A percentile compares a stretch with the other conserved stretches of the same genome.
These are phyloP conservation scores for Capronia americana DNA, from an alignment of 2,329 filamentous ascomycete genomes.

Conservation along the genomic window DNA sequence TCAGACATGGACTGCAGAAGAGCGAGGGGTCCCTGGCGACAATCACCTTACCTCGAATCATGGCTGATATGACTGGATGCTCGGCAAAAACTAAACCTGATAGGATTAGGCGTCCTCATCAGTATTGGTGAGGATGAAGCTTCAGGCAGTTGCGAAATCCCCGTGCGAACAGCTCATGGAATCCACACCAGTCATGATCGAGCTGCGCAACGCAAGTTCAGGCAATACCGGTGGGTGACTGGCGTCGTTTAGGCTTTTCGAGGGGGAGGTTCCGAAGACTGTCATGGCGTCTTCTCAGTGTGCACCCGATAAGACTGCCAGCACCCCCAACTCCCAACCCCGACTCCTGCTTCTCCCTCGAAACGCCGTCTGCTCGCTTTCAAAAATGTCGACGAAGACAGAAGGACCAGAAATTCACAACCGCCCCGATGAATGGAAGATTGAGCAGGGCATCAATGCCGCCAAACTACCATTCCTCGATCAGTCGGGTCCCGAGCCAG, in stretches of 20 bases:
- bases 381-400: slow-evolving; percentile 4
- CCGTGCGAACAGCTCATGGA: neutral
- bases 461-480: slow-evolving; percentile 56
- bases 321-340: slow-evolving; percentile 1
- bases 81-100: neutral
- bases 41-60: neutral
- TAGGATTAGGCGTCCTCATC: slow-evolving; percentile 2
- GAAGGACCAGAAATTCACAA: slow-evolving; percentile 10
- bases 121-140: slow-evolving; percentile 9
- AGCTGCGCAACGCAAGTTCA: no score
- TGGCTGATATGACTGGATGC: no score
- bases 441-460: slow-evolving; percentile 58
- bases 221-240: neutral
- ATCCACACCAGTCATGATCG: neutral
- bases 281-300: neutral
- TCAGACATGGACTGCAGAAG: no score
- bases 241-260: neutral
- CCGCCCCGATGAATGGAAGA: slow-evolving; percentile 57
- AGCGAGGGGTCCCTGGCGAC: neutral
- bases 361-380: neutral
- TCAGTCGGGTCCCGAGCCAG: slow-evolving; percentile 50
- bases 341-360: neutral
- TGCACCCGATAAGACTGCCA: neutral
- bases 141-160: slow-evolving; percentile 3
- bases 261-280: neutral